Conservation (phyloP, 352 stramenopile genomes). For the Phytophthora aleatoria region DNA sequence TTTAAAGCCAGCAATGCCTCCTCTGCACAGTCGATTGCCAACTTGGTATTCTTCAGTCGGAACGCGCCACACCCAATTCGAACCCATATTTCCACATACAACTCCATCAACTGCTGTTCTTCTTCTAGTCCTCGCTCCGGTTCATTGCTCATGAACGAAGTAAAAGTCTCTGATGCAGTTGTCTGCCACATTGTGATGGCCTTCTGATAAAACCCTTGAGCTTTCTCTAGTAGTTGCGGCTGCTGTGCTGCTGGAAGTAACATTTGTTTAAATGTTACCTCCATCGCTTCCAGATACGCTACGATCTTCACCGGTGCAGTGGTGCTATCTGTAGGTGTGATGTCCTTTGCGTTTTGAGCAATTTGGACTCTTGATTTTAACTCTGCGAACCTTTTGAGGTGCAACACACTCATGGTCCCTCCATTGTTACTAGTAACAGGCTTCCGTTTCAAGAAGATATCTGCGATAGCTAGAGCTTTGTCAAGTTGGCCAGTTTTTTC, state of each 20-base stretch:
- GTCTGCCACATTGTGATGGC: slow-evolving; percentile 56
- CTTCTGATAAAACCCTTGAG: slow-evolving; percentile 59
- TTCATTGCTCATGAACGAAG: slow-evolving; percentile 28
- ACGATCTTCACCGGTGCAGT: slow-evolving; percentile 49
- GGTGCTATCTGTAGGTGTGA: slow-evolving; percentile 45
- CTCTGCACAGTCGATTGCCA: slow-evolving; percentile 60
- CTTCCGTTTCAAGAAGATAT: slow-evolving; percentile 68
- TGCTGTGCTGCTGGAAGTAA: slow-evolving; percentile 23
- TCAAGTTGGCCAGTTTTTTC: slow-evolving; percentile 53
- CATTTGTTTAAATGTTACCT: slow-evolving; percentile 32
- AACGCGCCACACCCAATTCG: slow-evolving; percentile 67
- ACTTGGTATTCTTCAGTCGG: slow-evolving; percentile 48
- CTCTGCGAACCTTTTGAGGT: slow-evolving; percentile 72
- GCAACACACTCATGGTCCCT: slow-evolving; percentile 17
- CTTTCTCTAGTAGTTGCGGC: slow-evolving; percentile 52
- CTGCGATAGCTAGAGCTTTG: slow-evolving; percentile 51
- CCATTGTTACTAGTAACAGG: neutral
- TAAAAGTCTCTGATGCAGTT: slow-evolving; percentile 39
- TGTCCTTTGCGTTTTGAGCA: slow-evolving; percentile 73
- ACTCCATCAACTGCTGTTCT: slow-evolving; percentile 60
- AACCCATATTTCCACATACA: slow-evolving; percentile 77
- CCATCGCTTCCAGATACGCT: slow-evolving; percentile 60
- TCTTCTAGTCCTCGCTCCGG: slow-evolving; percentile 44
- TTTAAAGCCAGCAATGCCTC: slow-evolving; percentile 41
- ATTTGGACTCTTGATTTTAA: slow-evolving; percentile 68